These are phyloP conservation scores for Phytophthora agathidicida DNA, from an alignment of 352 stramenopile species.

Conservation along the genomic window DNA sequence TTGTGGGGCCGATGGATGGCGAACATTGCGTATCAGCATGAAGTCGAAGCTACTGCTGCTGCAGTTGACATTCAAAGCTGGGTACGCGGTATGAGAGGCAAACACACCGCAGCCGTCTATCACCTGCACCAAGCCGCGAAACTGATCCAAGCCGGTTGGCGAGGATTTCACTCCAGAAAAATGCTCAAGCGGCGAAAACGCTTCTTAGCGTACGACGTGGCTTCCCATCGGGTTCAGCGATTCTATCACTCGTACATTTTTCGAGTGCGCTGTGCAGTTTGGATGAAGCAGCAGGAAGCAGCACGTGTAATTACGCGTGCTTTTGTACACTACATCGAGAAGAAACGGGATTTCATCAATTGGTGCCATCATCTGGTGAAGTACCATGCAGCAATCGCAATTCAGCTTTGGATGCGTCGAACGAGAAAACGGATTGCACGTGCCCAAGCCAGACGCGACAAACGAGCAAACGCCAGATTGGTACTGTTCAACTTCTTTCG, in stretches of 20 bases:
- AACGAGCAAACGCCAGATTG: constrained; percentile 17
- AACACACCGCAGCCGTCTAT: constrained; percentile 22
- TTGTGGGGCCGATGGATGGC: constrained; percentile 46
- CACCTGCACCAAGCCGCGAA: constrained; percentile 37
- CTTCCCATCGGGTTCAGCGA: constrained; percentile 42
- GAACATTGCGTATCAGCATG: constrained; percentile 21
- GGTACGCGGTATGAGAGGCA: constrained; percentile 37
- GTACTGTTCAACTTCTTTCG: constrained; percentile 62
- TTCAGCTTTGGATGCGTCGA: constrained; percentile 61
- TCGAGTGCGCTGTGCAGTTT: constrained; percentile 35
- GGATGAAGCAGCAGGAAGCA: constrained; percentile 37
- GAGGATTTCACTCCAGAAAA: constrained; percentile 54
- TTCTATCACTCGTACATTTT: constrained; percentile 47
- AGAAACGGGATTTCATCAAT: constrained; percentile 37
- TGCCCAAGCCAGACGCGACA: constrained; percentile 10
- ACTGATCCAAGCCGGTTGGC: constrained; percentile 51
- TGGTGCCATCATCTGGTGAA: constrained; percentile 51
- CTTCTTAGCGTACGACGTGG: constrained; percentile 42
- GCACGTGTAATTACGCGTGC: constrained; percentile 44
- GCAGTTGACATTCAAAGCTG: constrained; percentile 63
- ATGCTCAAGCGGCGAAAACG: constrained; percentile 43
- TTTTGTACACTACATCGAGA: constrained; percentile 44
- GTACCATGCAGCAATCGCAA: constrained; percentile 59
- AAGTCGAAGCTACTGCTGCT: constrained; percentile 52
- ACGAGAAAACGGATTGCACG: constrained; percentile 32